phyloP scores from a whole-genome alignment of 257 asterid genomes.

The Rauvolfia tetraphylla region DNA sequence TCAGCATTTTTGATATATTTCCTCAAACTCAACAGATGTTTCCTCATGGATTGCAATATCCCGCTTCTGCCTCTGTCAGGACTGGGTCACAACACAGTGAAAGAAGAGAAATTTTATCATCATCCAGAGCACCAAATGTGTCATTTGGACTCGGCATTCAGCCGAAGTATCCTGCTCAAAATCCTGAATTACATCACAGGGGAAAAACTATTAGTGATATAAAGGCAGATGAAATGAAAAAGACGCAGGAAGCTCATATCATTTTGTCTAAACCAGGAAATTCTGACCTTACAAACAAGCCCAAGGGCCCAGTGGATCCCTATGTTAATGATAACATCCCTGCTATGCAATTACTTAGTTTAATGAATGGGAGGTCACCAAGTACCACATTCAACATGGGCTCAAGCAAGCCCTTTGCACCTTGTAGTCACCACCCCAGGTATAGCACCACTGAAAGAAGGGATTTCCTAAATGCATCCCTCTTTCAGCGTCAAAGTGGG shows the following conservation, averaged over 20 bases:
- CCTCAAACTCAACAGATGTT: slow-evolving; percentile 34
- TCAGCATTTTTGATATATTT: slow-evolving; percentile 31
- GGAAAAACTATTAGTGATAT: slow-evolving; percentile 40
- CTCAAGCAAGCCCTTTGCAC: slow-evolving; percentile 32
- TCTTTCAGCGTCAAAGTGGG: too few species aligned
- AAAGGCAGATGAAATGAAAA: slow-evolving; percentile 27
- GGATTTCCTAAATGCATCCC: slow-evolving; percentile 31
- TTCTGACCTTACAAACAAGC: slow-evolving; percentile 20
- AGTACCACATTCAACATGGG: slow-evolving; percentile 33
- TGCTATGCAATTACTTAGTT: slow-evolving; percentile 72
- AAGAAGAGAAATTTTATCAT: slow-evolving; percentile 19
- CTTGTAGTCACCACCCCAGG: slow-evolving; percentile 44
- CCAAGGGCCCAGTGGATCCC: slow-evolving; percentile 40
- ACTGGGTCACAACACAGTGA: slow-evolving; percentile 26
- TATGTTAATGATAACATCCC: slow-evolving; percentile 65
- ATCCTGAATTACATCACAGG: slow-evolving; percentile 18
- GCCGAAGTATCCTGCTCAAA: slow-evolving; percentile 26
- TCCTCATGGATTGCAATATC: slow-evolving; percentile 28
- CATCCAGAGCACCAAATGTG: slow-evolving; percentile 9
- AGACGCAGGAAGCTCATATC: slow-evolving; percentile 11
- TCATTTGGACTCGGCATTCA: slow-evolving; percentile 28
- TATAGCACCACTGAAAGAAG: slow-evolving; percentile 38
- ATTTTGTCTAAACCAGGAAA: slow-evolving; percentile 18
- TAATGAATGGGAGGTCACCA: slow-evolving; percentile 54
- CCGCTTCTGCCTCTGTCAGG: slow-evolving; percentile 33